A percentile compares a stretch with the other conserved stretches of the same genome.
phyloP scores from a whole-genome alignment of 2,329 filamentous ascomycete genomes.

The Aureobasidium sp. region DNA sequence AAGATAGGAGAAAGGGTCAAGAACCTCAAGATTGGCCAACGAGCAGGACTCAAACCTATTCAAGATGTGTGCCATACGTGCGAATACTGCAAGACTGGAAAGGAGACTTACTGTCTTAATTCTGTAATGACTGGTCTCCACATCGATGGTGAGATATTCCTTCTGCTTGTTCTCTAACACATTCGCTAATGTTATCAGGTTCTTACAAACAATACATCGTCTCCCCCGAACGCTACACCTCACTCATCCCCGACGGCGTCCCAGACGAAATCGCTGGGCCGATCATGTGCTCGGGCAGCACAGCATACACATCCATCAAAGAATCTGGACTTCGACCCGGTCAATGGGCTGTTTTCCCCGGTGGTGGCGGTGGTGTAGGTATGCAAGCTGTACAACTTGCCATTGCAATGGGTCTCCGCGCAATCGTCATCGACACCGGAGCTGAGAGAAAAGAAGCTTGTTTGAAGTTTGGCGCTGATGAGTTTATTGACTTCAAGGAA shows the following conservation, averaged over 20 bases:
- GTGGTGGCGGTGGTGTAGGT: conserved; percentile 86
- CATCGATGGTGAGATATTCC: no score
- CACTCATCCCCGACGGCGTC: conserved; percentile 77
- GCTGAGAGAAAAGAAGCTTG: conserved; percentile 81
- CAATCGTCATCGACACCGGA: conserved; percentile 86
- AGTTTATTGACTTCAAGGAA: conserved; percentile 83
- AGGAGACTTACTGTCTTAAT: conserved; percentile 85
- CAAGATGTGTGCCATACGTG: conserved; percentile 71
- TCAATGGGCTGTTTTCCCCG: conserved; percentile 85
- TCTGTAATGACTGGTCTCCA: conserved; percentile 89
- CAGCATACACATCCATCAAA: conserved; percentile 93
- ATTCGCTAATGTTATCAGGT: no score
- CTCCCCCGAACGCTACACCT: no score
- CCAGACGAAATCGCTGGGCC: no score
- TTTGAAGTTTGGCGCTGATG: conserved; percentile 71
- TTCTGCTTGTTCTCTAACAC: no score
- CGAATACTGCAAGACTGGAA: conserved; percentile 81
- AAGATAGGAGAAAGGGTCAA: conserved; percentile 79
- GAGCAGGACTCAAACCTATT: conserved; percentile 76
- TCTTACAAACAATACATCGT: conserved; percentile 98
- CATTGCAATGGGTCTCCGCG: conserved; percentile 86
- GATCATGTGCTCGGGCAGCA: conserved; percentile 86
- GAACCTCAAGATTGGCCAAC: conserved; percentile 83
- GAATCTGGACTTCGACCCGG: conserved; percentile 80
- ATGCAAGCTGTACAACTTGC: conserved; percentile 87